Conservation (phyloP, 225 moss, liverwort and hornwort species). For the Straminergon stramineum region DNA sequence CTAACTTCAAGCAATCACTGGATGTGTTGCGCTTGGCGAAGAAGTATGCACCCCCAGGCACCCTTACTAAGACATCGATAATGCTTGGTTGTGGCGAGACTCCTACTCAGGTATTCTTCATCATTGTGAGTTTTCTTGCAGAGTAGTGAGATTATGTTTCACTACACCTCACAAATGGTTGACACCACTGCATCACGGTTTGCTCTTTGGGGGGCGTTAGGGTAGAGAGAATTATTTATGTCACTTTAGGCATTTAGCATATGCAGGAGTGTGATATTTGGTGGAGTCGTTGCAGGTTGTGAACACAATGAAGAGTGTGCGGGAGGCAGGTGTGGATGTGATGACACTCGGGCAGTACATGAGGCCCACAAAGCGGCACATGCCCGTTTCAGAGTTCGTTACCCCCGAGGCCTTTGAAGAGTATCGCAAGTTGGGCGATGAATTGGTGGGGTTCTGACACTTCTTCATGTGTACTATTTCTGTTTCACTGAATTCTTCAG, state of each 20-base stretch:
- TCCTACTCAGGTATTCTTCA: constrained; percentile 54
- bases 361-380: constrained; percentile 95
- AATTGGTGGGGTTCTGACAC: constrained; percentile 45
- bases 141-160: not conserved
- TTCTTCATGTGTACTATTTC: not conserved
- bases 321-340: constrained; percentile 89
- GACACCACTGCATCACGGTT: not conserved
- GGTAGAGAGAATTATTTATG: not conserved
- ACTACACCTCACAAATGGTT: not conserved
- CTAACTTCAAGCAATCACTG: constrained; percentile 94
- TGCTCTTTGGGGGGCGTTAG: not conserved
- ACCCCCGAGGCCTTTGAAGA: constrained; percentile 92
- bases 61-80: constrained; percentile 88
- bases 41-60: constrained; percentile 76
- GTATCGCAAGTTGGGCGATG: constrained; percentile 74
- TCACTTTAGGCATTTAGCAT: not conserved
- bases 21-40: constrained; percentile 93
- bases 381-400: constrained; percentile 96
- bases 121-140: not conserved
- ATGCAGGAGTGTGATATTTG: not conserved
- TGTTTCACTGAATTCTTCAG: not conserved
- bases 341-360: constrained; percentile 98
- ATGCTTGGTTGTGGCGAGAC: constrained; percentile 99
- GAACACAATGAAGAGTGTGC: constrained; percentile 74
- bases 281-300: constrained; percentile 43